These are phyloP conservation scores for Carex myosuroides DNA, from an alignment of 176 grass and related monocot genomes.

Conservation along the genomic window DNA sequence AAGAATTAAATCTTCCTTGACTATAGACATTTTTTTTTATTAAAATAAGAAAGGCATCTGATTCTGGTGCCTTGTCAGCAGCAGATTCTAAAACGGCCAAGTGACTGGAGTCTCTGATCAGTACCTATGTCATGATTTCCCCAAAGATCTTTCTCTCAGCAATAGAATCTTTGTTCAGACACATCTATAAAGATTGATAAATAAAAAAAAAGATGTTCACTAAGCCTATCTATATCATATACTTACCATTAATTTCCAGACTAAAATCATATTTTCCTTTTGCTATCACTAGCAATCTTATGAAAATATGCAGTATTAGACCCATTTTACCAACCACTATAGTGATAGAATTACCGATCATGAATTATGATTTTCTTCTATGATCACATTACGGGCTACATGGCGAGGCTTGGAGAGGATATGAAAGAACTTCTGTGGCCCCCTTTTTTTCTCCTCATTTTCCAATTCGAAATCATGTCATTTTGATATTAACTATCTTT, in stretches of 20 bases:
- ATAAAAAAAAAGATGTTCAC: background rate
- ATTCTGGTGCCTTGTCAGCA: background rate
- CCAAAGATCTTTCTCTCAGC: background rate
- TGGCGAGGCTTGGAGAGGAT: background rate
- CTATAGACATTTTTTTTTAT: background rate
- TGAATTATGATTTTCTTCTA: background rate
- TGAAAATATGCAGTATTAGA: background rate
- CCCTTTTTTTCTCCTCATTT: background rate
- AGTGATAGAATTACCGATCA: background rate
- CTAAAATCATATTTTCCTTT: background rate
- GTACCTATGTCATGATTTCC: background rate
- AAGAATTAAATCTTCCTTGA: background rate
- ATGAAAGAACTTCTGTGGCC: background rate
- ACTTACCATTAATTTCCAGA: background rate
- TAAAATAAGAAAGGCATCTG: background rate
- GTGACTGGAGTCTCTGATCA: background rate
- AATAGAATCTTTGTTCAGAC: no score
- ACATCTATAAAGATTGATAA: background rate
- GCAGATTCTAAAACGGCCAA: background rate
- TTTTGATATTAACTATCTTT: conserved; percentile 5
- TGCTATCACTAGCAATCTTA: background rate
- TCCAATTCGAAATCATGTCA: background rate
- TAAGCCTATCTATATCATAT: background rate
- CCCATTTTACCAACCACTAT: background rate
- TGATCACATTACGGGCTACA: background rate